phyloP scores from a whole-genome alignment of 768 basidiomycete species.

The Boletus rubescentipes region DNA sequence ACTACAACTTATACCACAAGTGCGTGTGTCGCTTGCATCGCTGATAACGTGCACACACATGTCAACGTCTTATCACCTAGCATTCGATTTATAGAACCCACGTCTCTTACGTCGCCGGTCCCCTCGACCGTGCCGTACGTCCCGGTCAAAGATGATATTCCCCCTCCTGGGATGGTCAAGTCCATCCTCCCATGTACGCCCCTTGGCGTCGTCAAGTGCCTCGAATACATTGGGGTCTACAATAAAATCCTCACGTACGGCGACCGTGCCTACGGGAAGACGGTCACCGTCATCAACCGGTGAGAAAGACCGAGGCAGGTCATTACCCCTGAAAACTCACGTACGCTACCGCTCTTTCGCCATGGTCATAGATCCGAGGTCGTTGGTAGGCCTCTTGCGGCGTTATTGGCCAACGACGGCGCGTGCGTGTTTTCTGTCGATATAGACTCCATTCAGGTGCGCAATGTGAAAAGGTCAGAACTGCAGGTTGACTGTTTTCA shows the following conservation, averaged over 20 bases:
- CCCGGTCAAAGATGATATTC: constrained; percentile 50
- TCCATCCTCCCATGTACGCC: constrained; percentile 98
- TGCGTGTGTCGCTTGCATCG: constrained; percentile 33
- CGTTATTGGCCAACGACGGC: constrained; percentile 93
- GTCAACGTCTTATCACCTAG: constrained; percentile 40
- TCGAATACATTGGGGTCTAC: constrained; percentile 91
- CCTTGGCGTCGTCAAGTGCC: constrained; percentile 91
- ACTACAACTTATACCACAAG: constrained; percentile 95
- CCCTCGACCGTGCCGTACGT: constrained; percentile 31
- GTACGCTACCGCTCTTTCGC: too few species aligned
- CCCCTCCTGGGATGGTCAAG: constrained; percentile 87
- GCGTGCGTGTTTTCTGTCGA: constrained; percentile 95
- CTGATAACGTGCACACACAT: neutral
- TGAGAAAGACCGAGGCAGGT: constrained; percentile 29
- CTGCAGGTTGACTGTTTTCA: neutral
- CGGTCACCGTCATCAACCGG: constrained; percentile 94
- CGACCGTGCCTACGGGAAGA: constrained; percentile 91
- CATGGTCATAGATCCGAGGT: constrained; percentile 77
- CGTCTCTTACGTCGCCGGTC: constrained; percentile 55
- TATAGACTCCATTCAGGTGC: constrained; percentile 87
- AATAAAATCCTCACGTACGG: constrained; percentile 91
- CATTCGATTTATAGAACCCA: constrained; percentile 88
- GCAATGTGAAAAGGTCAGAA: neutral
- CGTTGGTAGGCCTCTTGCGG: constrained; percentile 95
- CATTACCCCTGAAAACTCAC: constrained; percentile 1